Evolutionary conservation across 257 asterid genomes (phyloP), one percentile per base, ranked within the genome.

Genomic region (Plantago elongata): DNA sequence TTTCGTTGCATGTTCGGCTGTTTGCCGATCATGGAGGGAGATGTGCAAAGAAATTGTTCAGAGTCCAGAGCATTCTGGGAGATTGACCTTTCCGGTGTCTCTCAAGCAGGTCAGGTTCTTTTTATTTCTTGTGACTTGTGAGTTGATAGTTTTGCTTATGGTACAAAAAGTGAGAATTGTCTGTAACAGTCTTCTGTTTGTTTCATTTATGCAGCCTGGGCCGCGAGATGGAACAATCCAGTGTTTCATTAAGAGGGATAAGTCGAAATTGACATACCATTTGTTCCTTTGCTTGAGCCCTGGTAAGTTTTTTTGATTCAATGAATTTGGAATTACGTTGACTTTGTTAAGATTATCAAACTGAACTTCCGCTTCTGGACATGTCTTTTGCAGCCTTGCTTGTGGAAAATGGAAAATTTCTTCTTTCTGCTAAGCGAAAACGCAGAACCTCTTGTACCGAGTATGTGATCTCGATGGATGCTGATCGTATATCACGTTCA

Each of bases 11-110:
- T 90, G 95, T 75, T 87, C 90, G 29, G 80, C 88, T 38, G 97
- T 90, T 64, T 90, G 97, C 78, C 71, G 83, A 55, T 79, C 94
- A 13, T 90, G 97, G 97, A 87, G 97, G 70, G 88, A 81, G 54
- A 81, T 90, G 90, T 84, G 95, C 72, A 74, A 71, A 60, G 97
- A 90, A 67, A 78, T 84, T 59, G 95, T 87, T 45, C 84, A 68
- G 48, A 70, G 81, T 66, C 95, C 94, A 0, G 91, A 86, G 61
- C 65, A 61, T 59, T 78, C 69, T 6, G 95, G 95, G 48, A 89
- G 84, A 69, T 66, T 86, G 73, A 89, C 95, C 54, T 86, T 89
- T 73, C 94, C 94, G 0, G 72, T 86, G 40, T 86, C 97, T 69
- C 87, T 86, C 63, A 89, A 86, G 75, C 97, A 86, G 87, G 95